Evolutionary conservation across 2,329 filamentous ascomycete species (phyloP).

Genomic region (Falciphora oryzae): DNA sequence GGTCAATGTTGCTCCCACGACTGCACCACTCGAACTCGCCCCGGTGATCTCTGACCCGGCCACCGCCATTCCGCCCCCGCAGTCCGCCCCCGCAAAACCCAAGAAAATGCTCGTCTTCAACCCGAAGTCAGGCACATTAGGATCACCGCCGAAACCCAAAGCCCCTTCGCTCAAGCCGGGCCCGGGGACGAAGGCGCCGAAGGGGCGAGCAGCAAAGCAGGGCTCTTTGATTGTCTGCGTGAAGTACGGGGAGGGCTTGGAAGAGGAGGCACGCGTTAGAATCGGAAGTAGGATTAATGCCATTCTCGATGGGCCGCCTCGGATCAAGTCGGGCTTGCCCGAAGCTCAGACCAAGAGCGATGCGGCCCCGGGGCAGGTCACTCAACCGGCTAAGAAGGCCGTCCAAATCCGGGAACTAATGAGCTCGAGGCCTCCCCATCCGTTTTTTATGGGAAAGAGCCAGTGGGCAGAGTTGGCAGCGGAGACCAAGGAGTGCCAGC

Average conservation of each 20-base stretch:
- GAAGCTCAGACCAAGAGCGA: background rate
- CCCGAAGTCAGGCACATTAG: constrained; percentile 54
- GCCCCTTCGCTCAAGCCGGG: constrained; percentile 11
- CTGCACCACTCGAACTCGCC: background rate
- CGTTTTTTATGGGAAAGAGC: constrained; percentile 61
- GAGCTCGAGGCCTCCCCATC: constrained; percentile 37
- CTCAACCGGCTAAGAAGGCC: background rate
- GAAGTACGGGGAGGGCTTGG: constrained; percentile 9
- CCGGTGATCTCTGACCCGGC: background rate
- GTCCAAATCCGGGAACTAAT: constrained; percentile 9
- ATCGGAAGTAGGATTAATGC: constrained; percentile 12
- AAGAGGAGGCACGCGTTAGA: constrained; percentile 10
- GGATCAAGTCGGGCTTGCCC: background rate
- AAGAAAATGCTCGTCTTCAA: constrained; percentile 53
- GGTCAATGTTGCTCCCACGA: background rate
- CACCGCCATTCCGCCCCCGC: background rate
- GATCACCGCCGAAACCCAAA: constrained; percentile 48
- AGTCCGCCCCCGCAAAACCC: constrained; percentile 17
- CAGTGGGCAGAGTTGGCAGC: constrained; percentile 21
- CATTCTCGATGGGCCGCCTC: background rate
- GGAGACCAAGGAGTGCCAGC: constrained; percentile 19
- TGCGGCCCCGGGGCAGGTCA: background rate
- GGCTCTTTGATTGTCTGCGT: constrained; percentile 1
- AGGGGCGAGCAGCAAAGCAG: background rate
- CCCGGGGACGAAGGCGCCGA: background rate